Evolutionary conservation across 768 basidiomycete genomes (phyloP), one percentile per base, ranked within the genome.

Genomic region (Boletus barrowsii): DNA sequence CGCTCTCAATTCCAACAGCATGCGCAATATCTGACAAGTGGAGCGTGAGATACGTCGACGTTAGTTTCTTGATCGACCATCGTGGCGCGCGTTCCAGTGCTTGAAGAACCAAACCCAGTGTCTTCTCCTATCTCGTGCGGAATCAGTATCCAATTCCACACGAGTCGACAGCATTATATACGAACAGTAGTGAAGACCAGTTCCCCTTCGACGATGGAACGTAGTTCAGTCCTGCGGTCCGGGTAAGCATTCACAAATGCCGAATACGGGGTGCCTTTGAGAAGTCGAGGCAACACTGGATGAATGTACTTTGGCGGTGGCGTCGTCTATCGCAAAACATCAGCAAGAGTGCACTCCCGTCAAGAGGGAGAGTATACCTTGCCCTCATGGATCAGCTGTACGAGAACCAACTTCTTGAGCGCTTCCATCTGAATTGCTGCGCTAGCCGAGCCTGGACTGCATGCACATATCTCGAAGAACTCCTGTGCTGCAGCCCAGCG

Each of bases 401-500:
- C 81, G 5, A 95, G 75, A 20, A 80, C 72, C 44, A 93, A 73
- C 71, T 94, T 93, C 78, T 95, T 95, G 62, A 87, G 73, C 0
- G 93, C 93, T 64, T 94, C 93, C 62, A 93, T 69, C 68, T 96
- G 93, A 4, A 94, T 74, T 9, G 87, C 83, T 4, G 83, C 78
- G 0, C 83, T 81, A 39, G 70, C 77, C 10, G 67, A 73, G 24
- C 79, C 86, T 5, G 83, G 87, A 20, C 80, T 79, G 33, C 80
- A 82, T 22, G 85, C 84, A 54, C 86, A 87, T 26, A 88, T 87
- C 71, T 96, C 93, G 47, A 94, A 86, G 57, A 81, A 84, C 51
- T 90, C 87, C 53, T 84, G 82, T 0, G 93, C 89, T 10, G 84
- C 78, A 3, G 73, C 61, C 83, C 86, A 93, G 17, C 75, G 75